A percentile compares a stretch with the other conserved stretches of the same genome.
Evolutionary conservation across 345 rosid species (phyloP).

Genomic region (Turnera subulata): DNA sequence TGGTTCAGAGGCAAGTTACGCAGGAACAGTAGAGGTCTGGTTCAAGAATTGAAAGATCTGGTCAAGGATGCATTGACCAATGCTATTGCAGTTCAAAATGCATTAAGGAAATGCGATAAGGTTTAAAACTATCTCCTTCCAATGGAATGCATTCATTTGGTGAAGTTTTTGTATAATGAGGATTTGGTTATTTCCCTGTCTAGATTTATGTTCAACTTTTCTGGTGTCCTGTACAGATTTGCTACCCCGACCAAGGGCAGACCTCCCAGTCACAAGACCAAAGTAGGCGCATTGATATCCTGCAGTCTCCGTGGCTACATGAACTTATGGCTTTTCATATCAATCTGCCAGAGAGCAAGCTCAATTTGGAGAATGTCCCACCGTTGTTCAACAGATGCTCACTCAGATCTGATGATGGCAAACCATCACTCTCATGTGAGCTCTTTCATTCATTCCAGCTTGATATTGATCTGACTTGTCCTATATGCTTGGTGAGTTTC

Average conservation of each 20-base stretch:
- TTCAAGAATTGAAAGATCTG: constrained; percentile 79
- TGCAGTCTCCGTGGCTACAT: constrained; percentile 91
- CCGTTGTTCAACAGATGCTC: constrained; percentile 65
- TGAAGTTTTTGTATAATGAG: background rate
- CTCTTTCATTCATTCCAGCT: constrained; percentile 73
- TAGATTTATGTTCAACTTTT: background rate
- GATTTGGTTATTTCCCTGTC: background rate
- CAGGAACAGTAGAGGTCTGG: constrained; percentile 47
- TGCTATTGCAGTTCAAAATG: constrained; percentile 76
- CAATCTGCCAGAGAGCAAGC: constrained; percentile 58
- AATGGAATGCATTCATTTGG: background rate
- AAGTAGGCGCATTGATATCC: constrained; percentile 80
- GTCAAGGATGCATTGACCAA: constrained; percentile 82
- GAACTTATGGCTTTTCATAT: constrained; percentile 91
- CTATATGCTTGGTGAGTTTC: too few species aligned
- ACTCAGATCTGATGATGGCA: constrained; percentile 51
- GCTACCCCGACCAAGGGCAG: constrained; percentile 88
- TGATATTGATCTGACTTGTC: constrained; percentile 32
- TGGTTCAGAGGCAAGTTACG: constrained; percentile 65
- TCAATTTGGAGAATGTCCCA: constrained; percentile 34
- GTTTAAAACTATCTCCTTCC: constrained; percentile 22
- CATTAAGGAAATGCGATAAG: constrained; percentile 93
- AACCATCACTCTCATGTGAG: constrained; percentile 71
- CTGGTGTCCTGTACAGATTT: constrained; percentile 46
- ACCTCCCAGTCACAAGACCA: constrained; percentile 79